phyloP scores from a whole-genome alignment of 2,329 filamentous ascomycete species.

The Trichophyton simii region DNA sequence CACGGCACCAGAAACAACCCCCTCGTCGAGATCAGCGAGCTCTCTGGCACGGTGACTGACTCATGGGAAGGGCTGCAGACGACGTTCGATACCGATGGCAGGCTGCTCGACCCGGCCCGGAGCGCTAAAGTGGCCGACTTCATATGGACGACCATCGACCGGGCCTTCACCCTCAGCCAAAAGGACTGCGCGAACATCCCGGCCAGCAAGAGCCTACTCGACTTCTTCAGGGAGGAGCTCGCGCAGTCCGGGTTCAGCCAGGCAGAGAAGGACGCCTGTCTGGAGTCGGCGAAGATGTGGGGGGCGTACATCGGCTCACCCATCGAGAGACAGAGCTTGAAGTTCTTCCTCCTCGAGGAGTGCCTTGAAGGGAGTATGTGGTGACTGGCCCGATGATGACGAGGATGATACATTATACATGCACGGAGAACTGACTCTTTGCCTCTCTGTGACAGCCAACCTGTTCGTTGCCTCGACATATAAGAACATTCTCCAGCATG shows the following conservation, averaged over 20 bases:
- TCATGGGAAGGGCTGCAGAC: conserved; percentile 41
- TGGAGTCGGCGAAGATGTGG: conserved; percentile 49
- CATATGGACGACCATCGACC: conserved; percentile 47
- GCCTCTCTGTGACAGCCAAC: conserved; percentile 37
- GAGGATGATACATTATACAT: neutral
- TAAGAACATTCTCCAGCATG: conserved; percentile 41
- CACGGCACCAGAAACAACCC: conserved; percentile 50
- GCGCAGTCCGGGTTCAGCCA: conserved; percentile 27
- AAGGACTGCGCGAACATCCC: conserved; percentile 40
- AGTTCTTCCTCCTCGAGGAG: conserved; percentile 54
- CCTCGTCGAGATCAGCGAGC: conserved; percentile 43
- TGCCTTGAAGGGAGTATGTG: conserved; percentile 47
- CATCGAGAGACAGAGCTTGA: conserved; percentile 47
- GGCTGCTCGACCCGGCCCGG: conserved; percentile 25
- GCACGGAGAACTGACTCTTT: conserved; percentile 4
- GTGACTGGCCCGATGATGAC: neutral
- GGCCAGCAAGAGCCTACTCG: conserved; percentile 40
- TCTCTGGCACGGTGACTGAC: conserved; percentile 39
- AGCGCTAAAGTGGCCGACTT: conserved; percentile 28
- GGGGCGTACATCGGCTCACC: conserved; percentile 52
- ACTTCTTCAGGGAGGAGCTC: conserved; percentile 44
- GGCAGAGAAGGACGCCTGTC: conserved; percentile 36
- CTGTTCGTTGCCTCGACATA: conserved; percentile 52
- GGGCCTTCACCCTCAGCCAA: conserved; percentile 49
- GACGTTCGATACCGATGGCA: conserved; percentile 38